These are phyloP conservation scores for Collariella sp. DNA, from an alignment of 495 filamentous ascomycete genomes.

Conservation along the genomic window DNA sequence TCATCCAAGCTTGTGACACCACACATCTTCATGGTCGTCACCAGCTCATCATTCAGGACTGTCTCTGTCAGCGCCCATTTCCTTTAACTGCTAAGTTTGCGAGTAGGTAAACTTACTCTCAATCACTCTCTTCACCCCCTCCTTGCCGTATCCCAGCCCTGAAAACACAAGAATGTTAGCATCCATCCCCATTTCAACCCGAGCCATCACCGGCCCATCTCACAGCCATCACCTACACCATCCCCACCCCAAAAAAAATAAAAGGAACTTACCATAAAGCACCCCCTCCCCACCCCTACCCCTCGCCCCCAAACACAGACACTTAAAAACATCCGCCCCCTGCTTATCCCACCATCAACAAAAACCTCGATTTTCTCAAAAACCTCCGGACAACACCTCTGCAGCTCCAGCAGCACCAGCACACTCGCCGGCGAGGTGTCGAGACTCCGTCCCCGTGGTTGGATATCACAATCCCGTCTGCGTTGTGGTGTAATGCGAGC, in stretches of 20 bases:
- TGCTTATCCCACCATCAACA: slow-evolving; percentile 57
- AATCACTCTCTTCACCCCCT: slow-evolving; percentile 60
- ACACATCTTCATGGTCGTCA: slow-evolving; percentile 70
- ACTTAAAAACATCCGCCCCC: slow-evolving; percentile 65
- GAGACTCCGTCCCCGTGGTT: slow-evolving; percentile 66
- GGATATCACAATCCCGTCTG: slow-evolving; percentile 52
- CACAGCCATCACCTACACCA: not conserved
- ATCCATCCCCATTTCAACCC: not conserved
- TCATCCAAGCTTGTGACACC: slow-evolving; percentile 66
- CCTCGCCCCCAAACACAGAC: slow-evolving; percentile 55
- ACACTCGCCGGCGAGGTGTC: slow-evolving; percentile 57
- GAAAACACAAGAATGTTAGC: not conserved
- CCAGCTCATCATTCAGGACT: slow-evolving; percentile 71
- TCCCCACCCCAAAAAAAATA: not conserved
- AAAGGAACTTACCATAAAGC: slow-evolving; percentile 37
- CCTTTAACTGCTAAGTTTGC: not conserved
- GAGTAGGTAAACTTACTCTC: slow-evolving; percentile 37
- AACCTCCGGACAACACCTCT: slow-evolving; percentile 49
- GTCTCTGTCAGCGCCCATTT: not conserved
- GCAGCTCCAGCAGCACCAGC: slow-evolving; percentile 55
- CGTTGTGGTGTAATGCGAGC: slow-evolving; percentile 45
- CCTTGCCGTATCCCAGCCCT: slow-evolving; percentile 57
- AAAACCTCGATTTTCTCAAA: slow-evolving; percentile 56
- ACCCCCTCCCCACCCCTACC: slow-evolving; percentile 59
- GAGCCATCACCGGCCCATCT: not conserved